Evolutionary conservation across 2,329 filamentous ascomycete species (phyloP).

Genomic region (Aureobasidium sp.): DNA sequence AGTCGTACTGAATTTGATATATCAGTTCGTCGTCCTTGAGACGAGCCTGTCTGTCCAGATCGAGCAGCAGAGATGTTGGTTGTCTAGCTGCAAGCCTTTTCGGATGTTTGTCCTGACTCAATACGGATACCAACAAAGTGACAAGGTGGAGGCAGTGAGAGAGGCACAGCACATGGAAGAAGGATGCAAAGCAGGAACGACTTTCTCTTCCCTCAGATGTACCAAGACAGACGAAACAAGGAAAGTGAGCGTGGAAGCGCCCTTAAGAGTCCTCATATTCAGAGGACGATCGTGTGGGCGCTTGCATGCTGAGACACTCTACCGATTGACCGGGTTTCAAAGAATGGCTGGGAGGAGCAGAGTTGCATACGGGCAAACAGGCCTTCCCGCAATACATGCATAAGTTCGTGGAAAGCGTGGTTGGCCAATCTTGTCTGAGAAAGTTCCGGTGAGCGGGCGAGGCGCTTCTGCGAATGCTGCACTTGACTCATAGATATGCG

Average conservation of each 20-base stretch:
- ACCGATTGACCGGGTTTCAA: neutral
- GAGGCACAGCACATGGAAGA: slow-evolving; percentile 7
- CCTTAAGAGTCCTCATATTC: neutral
- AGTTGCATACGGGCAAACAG: slow-evolving; percentile 5
- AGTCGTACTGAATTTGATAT: too few relatives aligned
- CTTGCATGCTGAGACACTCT: neutral
- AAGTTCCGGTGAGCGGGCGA: neutral
- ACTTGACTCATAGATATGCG: neutral
- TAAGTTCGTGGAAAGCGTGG: neutral
- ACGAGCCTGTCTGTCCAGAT: neutral
- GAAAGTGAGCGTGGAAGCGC: neutral
- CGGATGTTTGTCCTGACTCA: neutral
- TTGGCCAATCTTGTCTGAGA: neutral
- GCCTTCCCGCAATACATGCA: neutral
- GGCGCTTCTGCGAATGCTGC: neutral
- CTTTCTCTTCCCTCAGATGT: neutral
- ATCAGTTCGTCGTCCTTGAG: too few relatives aligned
- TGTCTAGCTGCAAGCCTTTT: neutral
- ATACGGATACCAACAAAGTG: neutral
- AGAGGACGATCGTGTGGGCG: neutral
- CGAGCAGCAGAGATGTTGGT: too few relatives aligned
- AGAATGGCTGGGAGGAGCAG: neutral
- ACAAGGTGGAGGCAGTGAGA: neutral
- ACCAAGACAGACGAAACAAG: neutral
- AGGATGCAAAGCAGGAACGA: neutral